Conservation (phyloP, 75 land plant species). For the Selaginella tamariscina region DNA sequence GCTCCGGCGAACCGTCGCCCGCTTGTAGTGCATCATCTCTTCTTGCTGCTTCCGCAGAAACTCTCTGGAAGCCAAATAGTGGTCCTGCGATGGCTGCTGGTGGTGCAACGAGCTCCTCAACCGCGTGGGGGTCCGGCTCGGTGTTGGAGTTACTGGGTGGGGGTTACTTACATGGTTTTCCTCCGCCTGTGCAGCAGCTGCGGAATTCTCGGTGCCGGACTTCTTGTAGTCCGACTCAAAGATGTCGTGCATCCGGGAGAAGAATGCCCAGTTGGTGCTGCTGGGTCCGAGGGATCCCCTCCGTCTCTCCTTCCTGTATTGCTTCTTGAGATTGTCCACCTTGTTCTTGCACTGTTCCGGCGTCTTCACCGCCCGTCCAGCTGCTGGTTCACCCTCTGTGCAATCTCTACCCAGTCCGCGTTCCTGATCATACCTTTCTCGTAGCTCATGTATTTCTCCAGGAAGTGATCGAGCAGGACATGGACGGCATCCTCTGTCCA, state of each 20-base stretch:
- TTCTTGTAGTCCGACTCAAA: background rate
- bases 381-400: conserved; percentile 8
- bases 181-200: background rate
- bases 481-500: conserved; percentile 10
- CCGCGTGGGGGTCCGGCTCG: background rate
- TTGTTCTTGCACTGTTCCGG: conserved; percentile 12
- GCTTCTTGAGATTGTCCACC: conserved; percentile 13
- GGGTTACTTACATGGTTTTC: background rate
- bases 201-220: background rate
- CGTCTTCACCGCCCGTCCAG: conserved; percentile 4
- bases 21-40: background rate
- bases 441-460: conserved; percentile 5
- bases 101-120: background rate
- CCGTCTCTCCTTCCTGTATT: conserved; percentile 4
- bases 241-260: conserved; percentile 12
- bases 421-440: conserved; percentile 10
- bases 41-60: background rate
- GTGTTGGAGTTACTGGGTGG: background rate
- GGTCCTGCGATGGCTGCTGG: background rate
- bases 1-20: background rate
- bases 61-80: background rate
- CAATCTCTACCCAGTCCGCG: conserved; percentile 10
- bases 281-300: conserved; percentile 2
- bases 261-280: conserved; percentile 11
- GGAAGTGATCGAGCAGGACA: conserved; percentile 4